Evolutionary conservation across 1,139 yeast genomes (phyloP).

Genomic region (Candida neerlandica): DNA sequence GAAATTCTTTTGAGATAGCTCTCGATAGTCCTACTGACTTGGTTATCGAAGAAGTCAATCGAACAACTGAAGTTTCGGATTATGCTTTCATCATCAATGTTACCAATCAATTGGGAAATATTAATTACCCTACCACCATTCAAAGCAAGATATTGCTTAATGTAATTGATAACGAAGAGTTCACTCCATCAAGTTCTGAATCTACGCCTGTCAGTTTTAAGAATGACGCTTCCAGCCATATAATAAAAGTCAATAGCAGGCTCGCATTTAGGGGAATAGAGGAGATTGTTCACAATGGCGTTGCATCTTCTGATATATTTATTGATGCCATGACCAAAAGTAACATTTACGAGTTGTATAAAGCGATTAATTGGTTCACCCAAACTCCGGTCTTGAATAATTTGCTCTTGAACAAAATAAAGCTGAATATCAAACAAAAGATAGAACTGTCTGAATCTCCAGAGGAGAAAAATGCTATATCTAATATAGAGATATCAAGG

Average conservation of each 20-base stretch:
- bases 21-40: constrained; percentile 23
- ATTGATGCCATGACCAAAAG: constrained; percentile 34
- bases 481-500: constrained; percentile 25
- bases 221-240: constrained; percentile 22
- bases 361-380: constrained; percentile 34
- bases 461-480: constrained; percentile 9
- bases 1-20: constrained; percentile 26
- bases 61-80: constrained; percentile 16
- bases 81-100: constrained; percentile 38
- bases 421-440: constrained; percentile 10
- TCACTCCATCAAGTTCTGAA: constrained; percentile 40
- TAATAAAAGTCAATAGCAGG: constrained; percentile 39
- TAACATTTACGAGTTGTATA: constrained; percentile 39
- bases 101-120: constrained; percentile 26
- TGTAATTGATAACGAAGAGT: constrained; percentile 44
- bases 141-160: constrained; percentile 32
- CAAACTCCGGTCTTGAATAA: constrained; percentile 23
- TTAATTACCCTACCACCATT: constrained; percentile 18
- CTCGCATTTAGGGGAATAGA: constrained; percentile 33
- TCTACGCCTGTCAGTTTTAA: constrained; percentile 28
- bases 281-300: constrained; percentile 33
- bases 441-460: constrained; percentile 5
- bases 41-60: constrained; percentile 34
- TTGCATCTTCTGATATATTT: constrained; percentile 34
- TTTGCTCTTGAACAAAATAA: constrained; percentile 31